Percentiles rank a stretch among this genome's conserved stretches.
Conservation (phyloP, 371 early-diverging fungal species). For the Globomyces sp. region DNA sequence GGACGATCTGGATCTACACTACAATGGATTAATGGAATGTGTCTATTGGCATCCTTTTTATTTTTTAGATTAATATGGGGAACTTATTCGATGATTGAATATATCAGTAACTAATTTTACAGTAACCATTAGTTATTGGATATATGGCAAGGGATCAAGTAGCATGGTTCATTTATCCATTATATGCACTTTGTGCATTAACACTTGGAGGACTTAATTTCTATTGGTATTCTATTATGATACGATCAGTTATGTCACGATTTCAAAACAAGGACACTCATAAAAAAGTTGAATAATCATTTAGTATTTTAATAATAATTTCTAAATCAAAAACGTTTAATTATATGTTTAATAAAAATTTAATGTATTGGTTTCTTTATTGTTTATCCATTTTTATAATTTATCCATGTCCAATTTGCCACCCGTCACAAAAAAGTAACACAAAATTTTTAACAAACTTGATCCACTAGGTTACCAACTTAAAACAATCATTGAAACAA, state of each 20-base stretch:
- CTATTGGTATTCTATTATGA: constrained; percentile 17
- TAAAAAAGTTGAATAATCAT: background rate
- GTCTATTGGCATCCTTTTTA: constrained; percentile 73
- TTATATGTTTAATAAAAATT: no score
- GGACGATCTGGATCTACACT: constrained; percentile 59
- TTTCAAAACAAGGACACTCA: constrained; percentile 3
- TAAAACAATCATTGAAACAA: no score
- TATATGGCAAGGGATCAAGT: background rate
- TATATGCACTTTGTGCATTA: constrained; percentile 6
- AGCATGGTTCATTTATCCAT: background rate
- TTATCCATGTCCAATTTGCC: no score
- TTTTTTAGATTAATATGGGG: constrained; percentile 77
- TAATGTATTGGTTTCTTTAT: no score
- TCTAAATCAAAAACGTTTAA: no score
- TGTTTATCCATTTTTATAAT: no score
- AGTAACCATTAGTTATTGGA: background rate
- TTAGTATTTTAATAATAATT: no score
- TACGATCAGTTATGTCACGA: constrained; percentile 14
- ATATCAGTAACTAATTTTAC: constrained; percentile 49
- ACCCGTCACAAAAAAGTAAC: no score
- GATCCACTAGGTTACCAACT: no score
- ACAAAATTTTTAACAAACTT: no score
- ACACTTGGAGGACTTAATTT: constrained; percentile 8
- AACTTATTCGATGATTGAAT: constrained; percentile 59
- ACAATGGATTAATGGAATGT: constrained; percentile 78